Conservation (phyloP, 768 basidiomycete genomes). For the Nevesoporus exiguus region DNA sequence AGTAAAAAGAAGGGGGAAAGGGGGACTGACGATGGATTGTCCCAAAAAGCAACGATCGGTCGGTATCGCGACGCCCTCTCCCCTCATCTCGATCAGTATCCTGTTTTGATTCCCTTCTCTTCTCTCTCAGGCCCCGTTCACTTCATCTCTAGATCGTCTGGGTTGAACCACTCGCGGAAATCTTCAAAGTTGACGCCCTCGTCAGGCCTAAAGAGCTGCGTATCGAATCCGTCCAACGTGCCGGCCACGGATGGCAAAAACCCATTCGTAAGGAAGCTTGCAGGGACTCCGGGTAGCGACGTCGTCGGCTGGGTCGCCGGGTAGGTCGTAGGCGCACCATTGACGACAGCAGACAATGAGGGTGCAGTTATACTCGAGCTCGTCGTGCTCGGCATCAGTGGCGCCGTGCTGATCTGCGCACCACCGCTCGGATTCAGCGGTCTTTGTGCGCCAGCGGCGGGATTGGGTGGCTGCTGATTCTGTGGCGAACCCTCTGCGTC, state of each 20-base stretch:
- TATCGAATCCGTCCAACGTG: constrained; percentile 39
- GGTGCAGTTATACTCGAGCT: constrained; percentile 35
- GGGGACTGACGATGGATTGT: constrained; percentile 10
- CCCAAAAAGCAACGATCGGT: constrained; percentile 7
- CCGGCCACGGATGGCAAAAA: constrained; percentile 45
- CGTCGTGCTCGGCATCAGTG: constrained; percentile 36
- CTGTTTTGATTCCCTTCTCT: background rate
- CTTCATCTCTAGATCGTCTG: constrained; percentile 39
- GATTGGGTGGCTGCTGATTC: constrained; percentile 33
- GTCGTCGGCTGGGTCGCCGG: constrained; percentile 24
- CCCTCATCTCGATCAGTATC: constrained; percentile 5
- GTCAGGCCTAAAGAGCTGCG: constrained; percentile 40
- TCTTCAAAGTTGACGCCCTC: constrained; percentile 63
- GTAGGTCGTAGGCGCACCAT: constrained; percentile 30
- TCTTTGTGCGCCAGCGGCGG: constrained; percentile 25
- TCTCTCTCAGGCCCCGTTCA: background rate
- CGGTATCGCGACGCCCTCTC: constrained; percentile 5
- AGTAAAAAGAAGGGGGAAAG: constrained; percentile 2
- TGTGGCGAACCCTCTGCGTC: constrained; percentile 42
- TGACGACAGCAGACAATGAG: constrained; percentile 36
- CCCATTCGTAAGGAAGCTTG: constrained; percentile 29
- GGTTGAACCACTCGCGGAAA: constrained; percentile 75
- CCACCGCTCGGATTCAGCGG: constrained; percentile 16
- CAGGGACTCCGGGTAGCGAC: constrained; percentile 28
- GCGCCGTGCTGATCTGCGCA: constrained; percentile 31